phyloP scores from a whole-genome alignment of 2,329 filamentous ascomycete species.

The Rutstroemia sp. region DNA sequence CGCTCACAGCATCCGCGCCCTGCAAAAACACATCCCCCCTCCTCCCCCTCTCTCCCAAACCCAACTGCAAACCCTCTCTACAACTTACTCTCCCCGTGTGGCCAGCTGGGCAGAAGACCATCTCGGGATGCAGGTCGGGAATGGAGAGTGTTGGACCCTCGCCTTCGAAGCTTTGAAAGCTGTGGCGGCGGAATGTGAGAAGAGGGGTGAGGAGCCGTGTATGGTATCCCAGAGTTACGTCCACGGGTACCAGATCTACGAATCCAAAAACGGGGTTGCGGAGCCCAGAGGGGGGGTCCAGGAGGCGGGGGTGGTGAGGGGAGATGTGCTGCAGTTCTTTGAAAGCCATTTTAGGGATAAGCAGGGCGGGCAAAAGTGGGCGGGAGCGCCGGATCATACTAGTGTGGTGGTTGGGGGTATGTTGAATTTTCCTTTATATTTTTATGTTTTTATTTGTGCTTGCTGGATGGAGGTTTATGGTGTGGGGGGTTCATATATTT shows the following conservation, averaged over 20 bases:
- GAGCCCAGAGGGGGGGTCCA: slow-evolving; percentile 19
- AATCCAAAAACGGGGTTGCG: slow-evolving; percentile 15
- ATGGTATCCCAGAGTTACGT: slow-evolving; percentile 27
- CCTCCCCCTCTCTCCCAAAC: slow-evolving; percentile 19
- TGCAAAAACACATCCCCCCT: slow-evolving; percentile 29
- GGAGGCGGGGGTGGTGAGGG: slow-evolving; percentile 25
- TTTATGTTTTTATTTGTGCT: not conserved
- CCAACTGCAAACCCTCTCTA: slow-evolving; percentile 15
- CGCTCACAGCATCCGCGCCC: slow-evolving; percentile 24
- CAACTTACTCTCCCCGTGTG: slow-evolving; percentile 27
- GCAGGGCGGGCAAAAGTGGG: slow-evolving; percentile 23
- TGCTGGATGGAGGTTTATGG: not conserved
- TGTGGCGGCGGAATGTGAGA: slow-evolving; percentile 20
- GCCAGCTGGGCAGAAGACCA: slow-evolving; percentile 27
- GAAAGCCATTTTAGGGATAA: slow-evolving; percentile 24
- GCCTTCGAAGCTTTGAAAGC: slow-evolving; percentile 27
- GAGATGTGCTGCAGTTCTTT: slow-evolving; percentile 32
- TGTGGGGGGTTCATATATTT: too few relatives aligned
- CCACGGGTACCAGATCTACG: slow-evolving; percentile 30
- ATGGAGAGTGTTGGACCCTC: slow-evolving; percentile 34
- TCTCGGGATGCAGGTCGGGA: slow-evolving; percentile 29
- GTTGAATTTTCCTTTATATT: not conserved
- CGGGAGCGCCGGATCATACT: slow-evolving; percentile 30
- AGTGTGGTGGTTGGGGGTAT: slow-evolving; percentile 24
- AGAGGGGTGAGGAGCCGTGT: slow-evolving; percentile 25